Percentiles rank a stretch among this genome's conserved stretches.
phyloP scores from a whole-genome alignment of 768 basidiomycete species.

The Cytidiella melzeri region DNA sequence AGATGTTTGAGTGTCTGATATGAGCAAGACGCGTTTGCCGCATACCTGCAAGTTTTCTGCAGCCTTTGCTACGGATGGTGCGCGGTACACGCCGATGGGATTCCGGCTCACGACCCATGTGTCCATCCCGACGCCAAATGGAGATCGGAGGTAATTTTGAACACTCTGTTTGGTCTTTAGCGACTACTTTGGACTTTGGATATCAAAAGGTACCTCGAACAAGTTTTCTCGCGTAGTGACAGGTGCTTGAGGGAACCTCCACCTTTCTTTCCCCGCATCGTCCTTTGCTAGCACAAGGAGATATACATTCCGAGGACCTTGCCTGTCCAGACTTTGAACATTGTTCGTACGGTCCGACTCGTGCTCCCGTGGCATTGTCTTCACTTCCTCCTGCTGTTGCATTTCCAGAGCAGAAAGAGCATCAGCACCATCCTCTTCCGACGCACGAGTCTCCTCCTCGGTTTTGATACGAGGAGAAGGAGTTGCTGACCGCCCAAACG shows the following conservation, averaged over 20 bases:
- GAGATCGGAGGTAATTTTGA: slow-evolving; percentile 56
- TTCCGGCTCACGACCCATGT: slow-evolving; percentile 90
- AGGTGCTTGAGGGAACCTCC: slow-evolving; percentile 77
- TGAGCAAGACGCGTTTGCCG: neutral
- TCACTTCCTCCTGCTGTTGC: slow-evolving; percentile 46
- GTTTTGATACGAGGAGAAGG: neutral
- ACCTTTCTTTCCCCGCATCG: slow-evolving; percentile 43
- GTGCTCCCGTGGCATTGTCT: slow-evolving; percentile 54
- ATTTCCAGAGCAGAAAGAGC: slow-evolving; percentile 23
- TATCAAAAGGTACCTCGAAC: slow-evolving; percentile 57
- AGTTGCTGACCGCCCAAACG: slow-evolving; percentile 51
- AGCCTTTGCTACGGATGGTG: slow-evolving; percentile 23
- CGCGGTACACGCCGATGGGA: slow-evolving; percentile 76
- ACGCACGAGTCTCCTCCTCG: slow-evolving; percentile 12
- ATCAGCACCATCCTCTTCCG: slow-evolving; percentile 12
- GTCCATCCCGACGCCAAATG: slow-evolving; percentile 83
- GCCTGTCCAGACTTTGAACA: slow-evolving; percentile 71
- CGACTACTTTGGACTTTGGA: neutral
- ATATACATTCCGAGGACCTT: slow-evolving; percentile 82
- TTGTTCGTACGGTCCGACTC: slow-evolving; percentile 57
- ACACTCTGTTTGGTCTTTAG: slow-evolving; percentile 52
- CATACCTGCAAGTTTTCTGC: slow-evolving; percentile 12
- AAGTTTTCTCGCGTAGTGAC: slow-evolving; percentile 61
- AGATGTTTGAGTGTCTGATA: neutral
- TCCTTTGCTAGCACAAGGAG: slow-evolving; percentile 60